Base-by-base conservation (phyloP, 2,329 filamentous ascomycete genomes). In the Aspergillus latus region DNA sequence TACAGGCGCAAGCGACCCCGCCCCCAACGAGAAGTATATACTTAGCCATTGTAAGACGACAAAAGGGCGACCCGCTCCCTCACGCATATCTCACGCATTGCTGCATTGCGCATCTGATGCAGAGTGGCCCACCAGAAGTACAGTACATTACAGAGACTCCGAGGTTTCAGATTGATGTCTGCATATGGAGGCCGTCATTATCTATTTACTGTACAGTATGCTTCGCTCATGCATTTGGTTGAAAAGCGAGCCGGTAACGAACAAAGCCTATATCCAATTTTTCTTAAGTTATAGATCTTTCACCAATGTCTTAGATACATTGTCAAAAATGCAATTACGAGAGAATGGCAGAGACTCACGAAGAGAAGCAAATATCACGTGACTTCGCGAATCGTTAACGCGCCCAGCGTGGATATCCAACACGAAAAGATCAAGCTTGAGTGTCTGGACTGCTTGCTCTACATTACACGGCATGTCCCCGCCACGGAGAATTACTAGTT, bases 401-500 rank as follows among this genome's bases (percentile, higher is more conserved):
- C 58, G 51, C 40, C 40, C 37, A 37, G 49, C 56, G 58, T 60
- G 53, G 43, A 52, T 47, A 9, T 46, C 29, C 13, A 47, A 52
- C 44, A 50, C 40, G 43, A 45, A 16, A 49, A 37, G 2, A 56
- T 28, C 51, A 50, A 21, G 28, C 39, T 39, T 44, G 49, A 49
- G 30, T 32, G n/a, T 30, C 30, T 9, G 15, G n/a, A 13, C 50
- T 26, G n/a, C n/a, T 34, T 46, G 43, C 30, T 3, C 45, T 39
- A 13, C 26, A 32, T 5, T 13, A 36, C 4, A 45, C 59, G 56
- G 53, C 29, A 71, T 72, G 68, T 60, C 67, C 51, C 61, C 61
- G 30, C 26, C 57, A 15, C 69, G 65, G 13, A 73, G 64, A 47
- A 77, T 82, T 32, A 72, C 70, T 8, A 75, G 78, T 52, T 82